phyloP scores from a whole-genome alignment of 1,284 basidiomycete species.

The Mycena citricolor region DNA sequence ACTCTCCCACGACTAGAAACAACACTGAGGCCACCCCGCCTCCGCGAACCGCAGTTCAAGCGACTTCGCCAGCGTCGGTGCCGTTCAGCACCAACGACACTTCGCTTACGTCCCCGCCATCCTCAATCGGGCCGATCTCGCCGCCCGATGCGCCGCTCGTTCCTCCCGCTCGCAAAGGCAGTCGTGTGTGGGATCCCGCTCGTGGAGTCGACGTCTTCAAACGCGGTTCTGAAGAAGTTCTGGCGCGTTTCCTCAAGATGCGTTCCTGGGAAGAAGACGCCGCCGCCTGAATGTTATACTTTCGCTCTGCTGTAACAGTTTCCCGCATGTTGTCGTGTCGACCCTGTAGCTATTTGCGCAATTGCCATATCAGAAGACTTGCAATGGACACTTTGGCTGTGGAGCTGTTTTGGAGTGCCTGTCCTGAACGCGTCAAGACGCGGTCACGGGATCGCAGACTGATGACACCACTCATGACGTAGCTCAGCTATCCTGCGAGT shows the following conservation, averaged over 20 bases:
- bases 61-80: constrained; percentile 2
- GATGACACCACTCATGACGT: too few species aligned
- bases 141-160: constrained; percentile 33
- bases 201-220: constrained; percentile 80
- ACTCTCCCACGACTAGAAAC: constrained; percentile 8
- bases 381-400: too few species aligned
- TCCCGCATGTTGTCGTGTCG: constrained; percentile 9
- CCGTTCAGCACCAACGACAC: constrained; percentile 25
- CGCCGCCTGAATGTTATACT: constrained; percentile 16
- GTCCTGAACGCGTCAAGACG: too few species aligned
- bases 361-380: too few species aligned
- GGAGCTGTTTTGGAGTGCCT: too few species aligned
- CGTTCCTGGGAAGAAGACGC: constrained; percentile 65
- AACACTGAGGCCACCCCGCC: constrained; percentile 16
- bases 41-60: too few species aligned
- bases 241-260: constrained; percentile 75
- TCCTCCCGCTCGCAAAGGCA: constrained; percentile 39
- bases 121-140: constrained; percentile 50
- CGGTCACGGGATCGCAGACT: too few species aligned
- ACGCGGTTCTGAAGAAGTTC: constrained; percentile 78
- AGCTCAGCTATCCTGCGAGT: too few species aligned
- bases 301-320: neutral
- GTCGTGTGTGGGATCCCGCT: constrained; percentile 75
- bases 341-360: too few species aligned
- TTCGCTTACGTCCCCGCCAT: constrained; percentile 46